Conservation (phyloP, 2,329 filamentous ascomycete genomes). For the Aspergillus caelatus region DNA sequence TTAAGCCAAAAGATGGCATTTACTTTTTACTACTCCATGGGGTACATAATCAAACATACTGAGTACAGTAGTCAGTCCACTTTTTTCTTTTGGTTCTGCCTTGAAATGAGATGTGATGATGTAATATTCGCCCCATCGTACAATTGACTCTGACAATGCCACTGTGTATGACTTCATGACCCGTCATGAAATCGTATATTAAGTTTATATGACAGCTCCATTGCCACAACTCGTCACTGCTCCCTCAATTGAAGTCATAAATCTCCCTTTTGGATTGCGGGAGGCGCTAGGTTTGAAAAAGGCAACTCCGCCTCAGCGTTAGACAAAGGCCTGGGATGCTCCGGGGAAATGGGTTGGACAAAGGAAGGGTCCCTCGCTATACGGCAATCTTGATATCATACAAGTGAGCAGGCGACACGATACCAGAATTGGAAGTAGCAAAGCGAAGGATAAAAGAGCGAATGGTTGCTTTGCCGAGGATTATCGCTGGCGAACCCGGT, state of each 20-base stretch:
- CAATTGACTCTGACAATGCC: background rate
- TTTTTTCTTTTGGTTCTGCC: background rate
- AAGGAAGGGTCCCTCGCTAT: background rate
- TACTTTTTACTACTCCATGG: background rate
- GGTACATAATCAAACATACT: background rate
- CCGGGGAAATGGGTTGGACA: background rate
- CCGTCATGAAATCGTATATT: background rate
- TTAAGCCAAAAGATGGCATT: background rate
- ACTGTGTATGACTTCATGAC: background rate
- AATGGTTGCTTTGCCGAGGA: background rate
- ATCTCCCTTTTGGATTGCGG: background rate
- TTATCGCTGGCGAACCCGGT: background rate
- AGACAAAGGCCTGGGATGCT: background rate
- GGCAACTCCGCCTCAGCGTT: background rate
- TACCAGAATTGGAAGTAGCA: background rate
- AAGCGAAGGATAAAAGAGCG: background rate
- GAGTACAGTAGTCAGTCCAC: background rate
- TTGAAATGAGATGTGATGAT: background rate
- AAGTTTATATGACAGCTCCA: background rate
- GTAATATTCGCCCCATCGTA: constrained; percentile 1
- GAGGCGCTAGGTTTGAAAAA: background rate
- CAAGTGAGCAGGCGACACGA: background rate
- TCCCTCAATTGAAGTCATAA: background rate
- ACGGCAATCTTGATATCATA: background rate
- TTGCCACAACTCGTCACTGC: constrained; percentile 1